phyloP scores from a whole-genome alignment of 148 eudicot genomes.

The Rhododendron molle region DNA sequence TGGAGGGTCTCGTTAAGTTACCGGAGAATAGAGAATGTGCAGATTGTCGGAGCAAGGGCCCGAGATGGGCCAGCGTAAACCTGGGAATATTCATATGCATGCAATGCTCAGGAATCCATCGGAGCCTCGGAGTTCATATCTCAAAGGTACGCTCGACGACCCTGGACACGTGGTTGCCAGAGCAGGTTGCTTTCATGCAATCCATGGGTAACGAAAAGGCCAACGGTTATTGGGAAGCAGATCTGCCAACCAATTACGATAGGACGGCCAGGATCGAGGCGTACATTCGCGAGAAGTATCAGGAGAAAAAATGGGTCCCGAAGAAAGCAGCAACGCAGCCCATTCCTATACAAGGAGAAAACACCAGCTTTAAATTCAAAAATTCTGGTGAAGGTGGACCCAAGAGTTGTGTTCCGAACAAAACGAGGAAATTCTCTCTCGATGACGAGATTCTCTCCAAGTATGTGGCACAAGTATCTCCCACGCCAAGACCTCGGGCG shows the following conservation, averaged over 20 bases:
- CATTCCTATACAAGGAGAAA: conserved; percentile 11
- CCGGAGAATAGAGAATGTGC: conserved; percentile 69
- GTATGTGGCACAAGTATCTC: conserved; percentile 23
- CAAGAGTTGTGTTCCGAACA: conserved; percentile 27
- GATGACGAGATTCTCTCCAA: conserved; percentile 39
- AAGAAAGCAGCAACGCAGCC: conserved; percentile 26
- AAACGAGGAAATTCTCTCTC: conserved; percentile 45
- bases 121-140: conserved; percentile 83
- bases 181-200: conserved; percentile 61
- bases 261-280: conserved; percentile 31
- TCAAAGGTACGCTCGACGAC: conserved; percentile 79
- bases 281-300: conserved; percentile 60
- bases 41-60: conserved; percentile 64
- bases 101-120: conserved; percentile 83
- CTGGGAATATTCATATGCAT: conserved; percentile 78
- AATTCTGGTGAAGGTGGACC: not conserved
- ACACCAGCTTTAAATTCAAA: not conserved
- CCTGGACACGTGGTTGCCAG: conserved; percentile 73
- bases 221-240: conserved; percentile 73
- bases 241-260: conserved; percentile 38
- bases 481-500: conserved; percentile 34
- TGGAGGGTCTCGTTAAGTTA: conserved; percentile 58
- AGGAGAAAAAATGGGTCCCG: conserved; percentile 43
- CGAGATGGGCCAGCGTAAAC: conserved; percentile 79
- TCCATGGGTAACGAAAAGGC: conserved; percentile 60